These are phyloP conservation scores for Fusarium sp. DNA, from an alignment of 2,329 filamentous ascomycete species.

Conservation along the genomic window DNA sequence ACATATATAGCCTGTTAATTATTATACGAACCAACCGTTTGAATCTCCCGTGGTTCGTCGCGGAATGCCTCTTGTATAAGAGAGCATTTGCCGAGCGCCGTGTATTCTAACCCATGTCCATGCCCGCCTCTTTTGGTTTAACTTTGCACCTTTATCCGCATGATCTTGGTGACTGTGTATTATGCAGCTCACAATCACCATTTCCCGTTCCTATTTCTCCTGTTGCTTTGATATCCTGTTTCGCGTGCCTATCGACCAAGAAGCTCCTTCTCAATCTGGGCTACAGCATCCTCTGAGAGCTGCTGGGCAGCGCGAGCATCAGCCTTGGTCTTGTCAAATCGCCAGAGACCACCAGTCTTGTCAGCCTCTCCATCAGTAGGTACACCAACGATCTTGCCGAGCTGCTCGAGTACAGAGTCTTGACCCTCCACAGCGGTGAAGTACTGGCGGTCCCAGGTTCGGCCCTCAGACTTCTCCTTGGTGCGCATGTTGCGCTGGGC, in stretches of 20 bases:
- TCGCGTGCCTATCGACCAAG: constrained; percentile 49
- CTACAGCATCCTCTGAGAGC: constrained; percentile 52
- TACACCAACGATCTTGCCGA: constrained; percentile 60
- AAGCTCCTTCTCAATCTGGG: constrained; percentile 57
- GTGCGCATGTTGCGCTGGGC: constrained; percentile 80
- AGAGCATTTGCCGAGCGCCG: constrained; percentile 26
- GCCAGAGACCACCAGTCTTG: constrained; percentile 70
- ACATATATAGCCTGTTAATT: constrained; percentile 23
- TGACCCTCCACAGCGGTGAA: constrained; percentile 67
- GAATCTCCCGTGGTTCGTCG: constrained; percentile 1
- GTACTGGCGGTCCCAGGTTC: constrained; percentile 84
- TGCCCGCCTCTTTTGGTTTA: constrained; percentile 18
- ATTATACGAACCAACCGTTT: constrained; percentile 34
- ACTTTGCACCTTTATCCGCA: not conserved
- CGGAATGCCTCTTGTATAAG: constrained; percentile 4
- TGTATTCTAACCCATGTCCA: constrained; percentile 28
- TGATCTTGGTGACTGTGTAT: constrained; percentile 4
- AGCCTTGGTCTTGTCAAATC: constrained; percentile 63
- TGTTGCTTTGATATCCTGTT: not conserved
- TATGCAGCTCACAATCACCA: constrained; percentile 3
- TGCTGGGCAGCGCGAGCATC: constrained; percentile 49
- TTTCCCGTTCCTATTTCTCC: not conserved
- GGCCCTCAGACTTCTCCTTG: constrained; percentile 78
- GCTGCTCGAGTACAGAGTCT: constrained; percentile 56
- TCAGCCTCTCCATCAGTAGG: constrained; percentile 63